These are phyloP conservation scores for Protomyces pachydermus DNA, from an alignment of 1,139 yeast genomes.

Conservation along the genomic window DNA sequence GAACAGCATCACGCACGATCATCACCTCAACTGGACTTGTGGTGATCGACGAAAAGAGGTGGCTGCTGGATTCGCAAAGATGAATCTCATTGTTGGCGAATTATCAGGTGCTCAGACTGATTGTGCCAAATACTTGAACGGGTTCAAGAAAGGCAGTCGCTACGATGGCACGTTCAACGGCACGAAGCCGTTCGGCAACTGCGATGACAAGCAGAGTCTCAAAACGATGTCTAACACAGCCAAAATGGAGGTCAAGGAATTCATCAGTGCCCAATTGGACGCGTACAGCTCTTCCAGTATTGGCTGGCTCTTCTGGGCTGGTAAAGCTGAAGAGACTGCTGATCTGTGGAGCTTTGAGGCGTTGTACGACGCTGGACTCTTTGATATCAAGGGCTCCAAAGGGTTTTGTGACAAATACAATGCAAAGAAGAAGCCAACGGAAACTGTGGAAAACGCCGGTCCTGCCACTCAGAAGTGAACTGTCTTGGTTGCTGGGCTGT, in stretches of 20 bases:
- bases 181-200: conserved; percentile 34
- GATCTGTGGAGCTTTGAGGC: conserved; percentile 74
- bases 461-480: too few relatives aligned
- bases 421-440: too few relatives aligned
- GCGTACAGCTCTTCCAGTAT: conserved; percentile 55
- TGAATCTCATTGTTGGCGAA: conserved; percentile 81
- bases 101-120: conserved; percentile 93
- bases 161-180: conserved; percentile 68
- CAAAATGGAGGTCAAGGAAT: conserved; percentile 52
- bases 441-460: too few relatives aligned
- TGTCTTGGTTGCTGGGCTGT: too few relatives aligned
- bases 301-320: conserved; percentile 93
- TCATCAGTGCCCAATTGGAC: conserved; percentile 84
- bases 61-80: conserved; percentile 44
- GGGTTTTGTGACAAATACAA: conserved; percentile 46
- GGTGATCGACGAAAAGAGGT: not conserved
- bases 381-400: conserved; percentile 53
- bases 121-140: conserved; percentile 79
- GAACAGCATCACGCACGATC: conserved; percentile 52
- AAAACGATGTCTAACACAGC: conserved; percentile 29
- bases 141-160: conserved; percentile 83
- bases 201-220: conserved; percentile 41
- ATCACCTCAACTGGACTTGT: conserved; percentile 62
- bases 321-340: conserved; percentile 72
- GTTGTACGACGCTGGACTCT: conserved; percentile 51